Conservation (phyloP, 2,329 filamentous ascomycete species). For the Sarocladium oryzae region DNA sequence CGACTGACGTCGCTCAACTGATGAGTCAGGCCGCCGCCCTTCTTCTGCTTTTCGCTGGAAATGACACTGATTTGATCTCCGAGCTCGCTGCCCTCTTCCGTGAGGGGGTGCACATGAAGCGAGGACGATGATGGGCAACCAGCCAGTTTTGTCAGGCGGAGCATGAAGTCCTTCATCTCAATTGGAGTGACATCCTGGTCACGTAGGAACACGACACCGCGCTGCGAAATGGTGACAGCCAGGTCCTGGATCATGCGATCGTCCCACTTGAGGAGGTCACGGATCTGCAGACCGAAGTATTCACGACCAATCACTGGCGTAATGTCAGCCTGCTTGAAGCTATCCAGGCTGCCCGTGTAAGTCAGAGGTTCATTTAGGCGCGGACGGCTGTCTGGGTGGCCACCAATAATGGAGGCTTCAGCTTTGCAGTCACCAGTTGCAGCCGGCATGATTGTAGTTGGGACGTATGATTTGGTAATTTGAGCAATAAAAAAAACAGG, state of each 20-base stretch:
- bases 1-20: conserved; percentile 43
- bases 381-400: conserved; percentile 22
- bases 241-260: conserved; percentile 47
- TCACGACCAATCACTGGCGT: conserved; percentile 46
- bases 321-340: conserved; percentile 22
- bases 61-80: conserved; percentile 52
- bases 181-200: conserved; percentile 28
- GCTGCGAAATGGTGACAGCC: conserved; percentile 40
- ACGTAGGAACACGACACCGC: conserved; percentile 31
- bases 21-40: conserved; percentile 44
- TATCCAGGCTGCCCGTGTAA: conserved; percentile 13
- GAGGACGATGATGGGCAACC: conserved; percentile 38
- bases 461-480: too few relatives aligned
- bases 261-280: conserved; percentile 26
- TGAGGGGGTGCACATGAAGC: conserved; percentile 49
- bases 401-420: conserved; percentile 23
- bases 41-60: conserved; percentile 48
- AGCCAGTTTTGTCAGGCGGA: conserved; percentile 24
- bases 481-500: too few relatives aligned
- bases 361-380: conserved; percentile 17
- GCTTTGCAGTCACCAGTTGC: not conserved
- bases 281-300: conserved; percentile 31
- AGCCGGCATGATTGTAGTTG: conserved; percentile 11
- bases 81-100: conserved; percentile 44
- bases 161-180: conserved; percentile 32